A percentile compares a stretch with the other conserved stretches of the same genome.
Conservation (phyloP, 768 basidiomycete genomes). For the Lactarius psammicola region DNA sequence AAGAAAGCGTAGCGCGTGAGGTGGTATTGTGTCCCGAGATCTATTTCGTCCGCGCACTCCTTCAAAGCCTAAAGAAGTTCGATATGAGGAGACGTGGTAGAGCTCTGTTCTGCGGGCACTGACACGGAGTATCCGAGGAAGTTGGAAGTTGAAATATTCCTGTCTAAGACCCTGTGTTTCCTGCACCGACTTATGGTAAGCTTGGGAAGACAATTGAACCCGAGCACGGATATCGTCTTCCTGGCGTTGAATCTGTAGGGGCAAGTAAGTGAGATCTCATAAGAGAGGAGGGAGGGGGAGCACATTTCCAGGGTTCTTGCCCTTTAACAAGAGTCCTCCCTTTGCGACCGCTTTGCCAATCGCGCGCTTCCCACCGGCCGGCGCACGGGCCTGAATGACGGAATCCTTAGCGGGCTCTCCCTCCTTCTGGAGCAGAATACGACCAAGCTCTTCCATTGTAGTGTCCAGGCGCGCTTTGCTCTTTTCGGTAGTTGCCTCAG, state of each 20-base stretch:
- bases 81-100: background rate
- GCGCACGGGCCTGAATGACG: constrained; percentile 59
- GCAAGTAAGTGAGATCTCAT: constrained; percentile 3
- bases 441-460: constrained; percentile 91
- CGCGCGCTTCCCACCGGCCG: constrained; percentile 69
- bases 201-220: constrained; percentile 83
- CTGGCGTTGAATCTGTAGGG: constrained; percentile 73
- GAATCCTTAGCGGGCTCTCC: constrained; percentile 90
- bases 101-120: constrained; percentile 36
- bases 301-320: constrained; percentile 89
- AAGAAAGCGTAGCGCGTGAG: constrained; percentile 92
- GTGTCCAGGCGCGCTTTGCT: constrained; percentile 82
- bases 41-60: constrained; percentile 94
- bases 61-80: constrained; percentile 67
- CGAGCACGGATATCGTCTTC: constrained; percentile 91
- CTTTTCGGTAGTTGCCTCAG: constrained; percentile 84
- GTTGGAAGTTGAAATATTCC: constrained; percentile 97
- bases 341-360: constrained; percentile 92
- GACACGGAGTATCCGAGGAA: constrained; percentile 90
- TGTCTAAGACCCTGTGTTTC: constrained; percentile 90
- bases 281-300: constrained; percentile 25
- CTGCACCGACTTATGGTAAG: constrained; percentile 84
- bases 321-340: constrained; percentile 85
- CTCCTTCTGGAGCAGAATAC: constrained; percentile 89
- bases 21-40: constrained; percentile 98